Evolutionary conservation across 129 eudicot species (phyloP).

Genomic region (Helichrysum umbraculigerum): DNA sequence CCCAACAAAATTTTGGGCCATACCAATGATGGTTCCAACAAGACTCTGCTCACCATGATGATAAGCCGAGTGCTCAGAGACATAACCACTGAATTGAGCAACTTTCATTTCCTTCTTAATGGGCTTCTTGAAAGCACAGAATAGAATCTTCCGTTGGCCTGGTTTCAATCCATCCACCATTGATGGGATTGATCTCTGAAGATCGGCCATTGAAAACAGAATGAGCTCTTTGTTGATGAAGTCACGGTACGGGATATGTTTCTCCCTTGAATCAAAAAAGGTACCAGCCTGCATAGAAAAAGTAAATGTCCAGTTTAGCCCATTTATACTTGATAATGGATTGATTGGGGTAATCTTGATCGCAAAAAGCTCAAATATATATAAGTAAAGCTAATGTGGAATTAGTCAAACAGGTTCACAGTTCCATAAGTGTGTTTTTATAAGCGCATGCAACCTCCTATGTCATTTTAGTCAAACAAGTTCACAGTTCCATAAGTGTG

Average conservation of each 20-base stretch:
- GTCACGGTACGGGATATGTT: slow-evolving; percentile 71
- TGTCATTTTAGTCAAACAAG: too few species aligned
- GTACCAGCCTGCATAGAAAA: slow-evolving; percentile 80
- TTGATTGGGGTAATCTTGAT: not conserved
- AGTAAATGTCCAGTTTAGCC: too few species aligned
- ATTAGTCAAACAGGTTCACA: too few species aligned
- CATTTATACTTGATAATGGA: not conserved
- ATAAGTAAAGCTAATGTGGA: too few species aligned
- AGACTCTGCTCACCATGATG: slow-evolving; percentile 96
- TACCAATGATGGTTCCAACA: slow-evolving; percentile 77
- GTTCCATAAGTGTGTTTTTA: too few species aligned
- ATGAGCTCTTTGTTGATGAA: slow-evolving; percentile 93
- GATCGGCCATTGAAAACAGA: slow-evolving; percentile 84
- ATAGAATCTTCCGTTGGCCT: slow-evolving; percentile 90
- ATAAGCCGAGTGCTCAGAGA: slow-evolving; percentile 85
- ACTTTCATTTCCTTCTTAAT: slow-evolving; percentile 73
- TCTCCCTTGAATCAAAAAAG: slow-evolving; percentile 66
- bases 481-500: too few species aligned
- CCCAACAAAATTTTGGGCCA: slow-evolving; percentile 92
- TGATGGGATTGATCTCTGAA: slow-evolving; percentile 88
- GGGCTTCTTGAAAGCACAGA: slow-evolving; percentile 78
- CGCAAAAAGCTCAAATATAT: not conserved
- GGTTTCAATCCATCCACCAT: slow-evolving; percentile 95
- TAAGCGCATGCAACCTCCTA: too few species aligned
- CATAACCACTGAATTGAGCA: slow-evolving; percentile 89